phyloP scores from a whole-genome alignment of 345 rosid species.

The Schrenkiella parvula region DNA sequence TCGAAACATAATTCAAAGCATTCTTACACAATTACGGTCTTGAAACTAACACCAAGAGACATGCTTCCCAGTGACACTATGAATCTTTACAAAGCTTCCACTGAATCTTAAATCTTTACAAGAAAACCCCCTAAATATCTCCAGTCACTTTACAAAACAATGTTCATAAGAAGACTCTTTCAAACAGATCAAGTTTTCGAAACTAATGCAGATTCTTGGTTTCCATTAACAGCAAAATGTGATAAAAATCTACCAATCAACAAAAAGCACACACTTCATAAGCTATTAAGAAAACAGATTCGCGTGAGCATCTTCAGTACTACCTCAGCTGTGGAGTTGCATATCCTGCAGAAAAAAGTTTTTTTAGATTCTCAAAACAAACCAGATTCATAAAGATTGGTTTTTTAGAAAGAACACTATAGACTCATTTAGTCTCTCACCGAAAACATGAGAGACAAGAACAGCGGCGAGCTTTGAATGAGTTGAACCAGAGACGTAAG shows the following conservation, averaged over 20 bases:
- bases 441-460: constrained; percentile 60
- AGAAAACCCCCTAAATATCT: background rate
- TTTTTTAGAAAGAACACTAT: background rate
- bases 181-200: background rate
- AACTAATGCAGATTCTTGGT: background rate
- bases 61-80: background rate
- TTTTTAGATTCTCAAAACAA: background rate
- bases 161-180: background rate
- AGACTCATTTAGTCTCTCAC: constrained; percentile 24
- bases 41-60: background rate
- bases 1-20: background rate
- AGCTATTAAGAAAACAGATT: constrained; percentile 2
- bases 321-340: constrained; percentile 86
- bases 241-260: background rate
- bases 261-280: background rate
- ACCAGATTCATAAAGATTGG: background rate
- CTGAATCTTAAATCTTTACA: background rate
- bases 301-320: constrained; percentile 25
- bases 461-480: constrained; percentile 54
- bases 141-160: background rate
- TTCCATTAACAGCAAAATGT: background rate
- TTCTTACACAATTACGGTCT: background rate
- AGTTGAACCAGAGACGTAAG: constrained; percentile 56
- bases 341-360: constrained; percentile 49
- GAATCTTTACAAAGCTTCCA: background rate